Base-by-base conservation (phyloP, 306 rosid genomes). In the Fragaria nilgerrensis region DNA sequence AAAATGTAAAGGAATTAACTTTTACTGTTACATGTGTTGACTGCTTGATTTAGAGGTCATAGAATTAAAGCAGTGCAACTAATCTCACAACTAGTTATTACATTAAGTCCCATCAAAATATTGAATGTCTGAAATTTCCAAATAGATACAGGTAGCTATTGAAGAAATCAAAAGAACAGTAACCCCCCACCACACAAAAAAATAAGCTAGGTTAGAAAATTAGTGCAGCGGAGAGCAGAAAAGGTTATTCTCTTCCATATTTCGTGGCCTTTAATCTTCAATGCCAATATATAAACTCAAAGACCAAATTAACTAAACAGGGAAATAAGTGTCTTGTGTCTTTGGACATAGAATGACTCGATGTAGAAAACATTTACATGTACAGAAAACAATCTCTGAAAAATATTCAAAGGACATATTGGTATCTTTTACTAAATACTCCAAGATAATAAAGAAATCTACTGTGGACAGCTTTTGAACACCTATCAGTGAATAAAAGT, bases 401-500 rank as follows among this genome's bases (percentile, higher is more conserved):
- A 2, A 9, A 56, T 27, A 22, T 27, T n/a, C 9, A 22, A 22
- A 25, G 9, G 27, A 63, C n/a, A 63, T 15, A 13, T 61, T 70
- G 23, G 19, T 16, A 16, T 70, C 61, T 17, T 45, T 25, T 70
- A 70, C 16, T 48, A 13, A 27, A 9, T 47, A 50, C 75, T 47
- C 74, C 56, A 9, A 70, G 32, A 45, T 27, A 23, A 15, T 13
- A 6, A 70, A 45, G 11, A 70, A 70, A 70, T 69, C 3, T 16
- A 27, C 7, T 2, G 65, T 34, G 17, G 75, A 17, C 61, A 34
- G 32, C 65, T 52, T 52, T 50, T 20, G 34, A 63, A 68, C 72
- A 77, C 62, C 53, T 36, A 70, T 64, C 34, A 56, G 22, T 23
- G 82, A 41, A 44, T 43, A 78, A 74, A 66, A 59, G 79, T 39